These are phyloP conservation scores for Hanseniaspora clermontiae DNA, from an alignment of 805 yeast genomes.

Conservation along the genomic window DNA sequence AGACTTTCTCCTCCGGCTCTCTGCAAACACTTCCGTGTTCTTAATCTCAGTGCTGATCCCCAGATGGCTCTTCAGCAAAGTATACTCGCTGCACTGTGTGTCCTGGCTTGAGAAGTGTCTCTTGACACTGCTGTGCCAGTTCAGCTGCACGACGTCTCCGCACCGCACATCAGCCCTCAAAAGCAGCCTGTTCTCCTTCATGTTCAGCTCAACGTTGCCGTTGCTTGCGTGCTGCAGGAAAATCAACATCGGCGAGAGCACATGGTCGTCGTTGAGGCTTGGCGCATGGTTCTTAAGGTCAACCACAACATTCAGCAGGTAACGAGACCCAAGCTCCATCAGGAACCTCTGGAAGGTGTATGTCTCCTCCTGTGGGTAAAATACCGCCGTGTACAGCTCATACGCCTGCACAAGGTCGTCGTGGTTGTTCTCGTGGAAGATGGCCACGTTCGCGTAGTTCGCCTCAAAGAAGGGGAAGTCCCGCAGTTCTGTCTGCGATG, in stretches of 20 bases:
- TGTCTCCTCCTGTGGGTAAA: neutral
- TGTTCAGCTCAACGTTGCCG: neutral
- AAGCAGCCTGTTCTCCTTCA: neutral
- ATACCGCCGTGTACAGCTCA: neutral
- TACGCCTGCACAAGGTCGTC: neutral
- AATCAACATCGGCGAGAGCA: neutral
- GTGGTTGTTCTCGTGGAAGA: neutral
- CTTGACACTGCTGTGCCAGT: neutral
- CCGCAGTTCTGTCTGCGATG: neutral
- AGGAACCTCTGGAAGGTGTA: neutral
- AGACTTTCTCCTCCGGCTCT: constrained; percentile 37
- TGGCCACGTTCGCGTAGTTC: neutral
- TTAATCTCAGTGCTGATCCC: constrained; percentile 38
- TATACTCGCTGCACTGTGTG: neutral
- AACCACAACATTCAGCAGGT: neutral
- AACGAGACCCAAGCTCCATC: neutral
- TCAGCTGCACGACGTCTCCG: neutral
- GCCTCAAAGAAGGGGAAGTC: neutral
- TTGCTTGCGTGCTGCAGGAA: neutral
- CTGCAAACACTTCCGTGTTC: constrained; percentile 9
- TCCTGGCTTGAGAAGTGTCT: neutral
- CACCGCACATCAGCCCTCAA: neutral
- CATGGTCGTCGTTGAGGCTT: neutral
- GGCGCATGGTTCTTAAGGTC: neutral
- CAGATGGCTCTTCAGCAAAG: constrained; percentile 27